Conservation (phyloP, 805 yeast species). For the Cyberlindnera bimundalis region DNA sequence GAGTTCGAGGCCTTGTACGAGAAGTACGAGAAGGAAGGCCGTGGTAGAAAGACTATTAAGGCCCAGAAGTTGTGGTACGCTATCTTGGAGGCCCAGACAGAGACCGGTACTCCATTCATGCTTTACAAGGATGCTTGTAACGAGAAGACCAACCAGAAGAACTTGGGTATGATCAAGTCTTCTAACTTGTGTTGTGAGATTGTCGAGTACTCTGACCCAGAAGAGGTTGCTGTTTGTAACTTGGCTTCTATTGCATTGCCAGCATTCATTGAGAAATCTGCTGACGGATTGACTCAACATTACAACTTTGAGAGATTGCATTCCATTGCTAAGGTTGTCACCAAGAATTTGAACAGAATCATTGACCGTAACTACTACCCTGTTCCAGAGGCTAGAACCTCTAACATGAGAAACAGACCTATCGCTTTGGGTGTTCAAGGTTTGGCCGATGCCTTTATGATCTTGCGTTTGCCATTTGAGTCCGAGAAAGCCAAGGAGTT, state of each 20-base stretch:
- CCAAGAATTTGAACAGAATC: conserved; percentile 73
- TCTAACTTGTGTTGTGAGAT: conserved; percentile 95
- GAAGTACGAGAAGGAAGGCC: conserved; percentile 68
- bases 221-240: conserved; percentile 95
- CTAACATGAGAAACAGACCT: conserved; percentile 86
- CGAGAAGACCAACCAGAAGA: conserved; percentile 83
- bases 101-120: conserved; percentile 96
- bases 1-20: conserved; percentile 73
- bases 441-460: conserved; percentile 82
- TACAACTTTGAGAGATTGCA: conserved; percentile 78
- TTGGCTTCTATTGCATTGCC: conserved; percentile 91
- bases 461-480: conserved; percentile 81
- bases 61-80: conserved; percentile 95
- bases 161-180: conserved; percentile 88
- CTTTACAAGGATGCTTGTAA: conserved; percentile 93
- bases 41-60: conserved; percentile 60
- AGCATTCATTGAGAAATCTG: conserved; percentile 51
- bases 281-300: conserved; percentile 44
- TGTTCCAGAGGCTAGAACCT: conserved; percentile 63
- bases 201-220: conserved; percentile 84
- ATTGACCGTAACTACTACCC: conserved; percentile 89
- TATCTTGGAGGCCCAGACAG: conserved; percentile 88
- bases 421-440: conserved; percentile 99
- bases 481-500: conserved; percentile 71
- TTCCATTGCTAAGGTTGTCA: conserved; percentile 68